Evolutionary conservation across 2,329 filamentous ascomycete species (phyloP), one percentile per base, ranked within the genome.

Genomic region (Anisogramma anomala): DNA sequence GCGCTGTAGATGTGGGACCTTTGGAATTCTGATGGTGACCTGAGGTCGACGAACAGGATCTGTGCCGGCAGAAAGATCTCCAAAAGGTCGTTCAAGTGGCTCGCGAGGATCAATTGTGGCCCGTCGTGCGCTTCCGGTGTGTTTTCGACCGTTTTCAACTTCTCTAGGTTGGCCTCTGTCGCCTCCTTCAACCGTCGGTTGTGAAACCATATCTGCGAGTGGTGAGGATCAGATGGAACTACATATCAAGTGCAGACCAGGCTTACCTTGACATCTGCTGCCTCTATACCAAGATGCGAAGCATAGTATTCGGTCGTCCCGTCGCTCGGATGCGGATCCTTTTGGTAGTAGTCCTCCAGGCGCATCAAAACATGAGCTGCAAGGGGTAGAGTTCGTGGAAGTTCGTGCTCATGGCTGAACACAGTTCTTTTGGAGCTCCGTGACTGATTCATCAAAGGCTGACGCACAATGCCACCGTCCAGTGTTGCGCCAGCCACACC

Each of bases 321-420:
- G 34, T 70, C 61, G 31, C 61, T 71, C 2, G 72, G 71, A 1
- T 64, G 53, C 2, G 67, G 60, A 20, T 71, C 62, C 6, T 58
- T 56, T 19, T 65, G 61, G 47, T 71, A 76, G 45, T 73, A 75
- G 19, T 69, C 64, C 40, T 76, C 71, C 2, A 76, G 58, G 2
- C 71, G 65, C 15, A 55, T 59, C 43, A 72, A 62, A 6, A 73
- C 62, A 41, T 72, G 70, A 11, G 59, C 53, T 4, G 71, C 63
- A 38, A 76, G 65, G 23, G 54, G 59, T 7, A 66, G 68, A 1
- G 63, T 61, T 25, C 66, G 64, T 2, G 63, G 60, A 3, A 65
- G 53, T 18, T 65, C 53, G 6, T 60, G 49, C 2, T 55, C 53
- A 13, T 49, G 43, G 6, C 48, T 44, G 17, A 68, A 64, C 0